phyloP scores from a whole-genome alignment of 805 yeast genomes.

The Cyberlindnera galapagoensis region DNA sequence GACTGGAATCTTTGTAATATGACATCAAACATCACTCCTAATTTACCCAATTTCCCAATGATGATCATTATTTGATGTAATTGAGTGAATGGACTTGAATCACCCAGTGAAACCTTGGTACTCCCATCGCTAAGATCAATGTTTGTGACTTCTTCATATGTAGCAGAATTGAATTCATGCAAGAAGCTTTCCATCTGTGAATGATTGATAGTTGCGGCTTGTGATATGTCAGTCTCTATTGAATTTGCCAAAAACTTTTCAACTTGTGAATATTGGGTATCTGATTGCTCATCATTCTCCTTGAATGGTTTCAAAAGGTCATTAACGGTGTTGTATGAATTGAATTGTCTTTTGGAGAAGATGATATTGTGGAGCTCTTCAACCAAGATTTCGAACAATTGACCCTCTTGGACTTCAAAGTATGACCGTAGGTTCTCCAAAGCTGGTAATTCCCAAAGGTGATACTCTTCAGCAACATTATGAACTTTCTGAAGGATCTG shows the following conservation, averaged over 20 bases:
- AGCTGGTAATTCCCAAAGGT: conserved; percentile 53
- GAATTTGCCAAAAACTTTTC: conserved; percentile 50
- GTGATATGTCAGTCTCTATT: conserved; percentile 51
- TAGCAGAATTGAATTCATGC: conserved; percentile 12
- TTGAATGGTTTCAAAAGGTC: conserved; percentile 7
- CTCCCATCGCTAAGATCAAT: conserved; percentile 18
- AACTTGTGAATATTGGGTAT: conserved; percentile 35
- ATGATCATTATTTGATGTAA: conserved; percentile 48
- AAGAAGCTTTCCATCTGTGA: conserved; percentile 29
- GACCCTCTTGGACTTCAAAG: conserved; percentile 49
- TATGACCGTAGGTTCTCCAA: conserved; percentile 44
- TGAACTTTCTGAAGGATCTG: conserved; percentile 41
- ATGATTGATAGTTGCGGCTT: conserved; percentile 37
- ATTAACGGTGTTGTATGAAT: conserved; percentile 17
- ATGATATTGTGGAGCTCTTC: conserved; percentile 70
- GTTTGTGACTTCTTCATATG: conserved; percentile 22
- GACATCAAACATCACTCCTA: conserved; percentile 51
- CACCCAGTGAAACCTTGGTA: conserved; percentile 28
- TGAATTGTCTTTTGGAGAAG: conserved; percentile 42
- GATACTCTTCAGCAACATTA: conserved; percentile 41
- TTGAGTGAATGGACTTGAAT: conserved; percentile 45
- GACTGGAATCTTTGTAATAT: conserved; percentile 47
- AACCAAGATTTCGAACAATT: conserved; percentile 62
- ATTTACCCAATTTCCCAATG: conserved; percentile 51
- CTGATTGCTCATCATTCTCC: conserved; percentile 5